Base-by-base conservation (phyloP, 2,329 filamentous ascomycete genomes). In the Microdochium nivale region DNA sequence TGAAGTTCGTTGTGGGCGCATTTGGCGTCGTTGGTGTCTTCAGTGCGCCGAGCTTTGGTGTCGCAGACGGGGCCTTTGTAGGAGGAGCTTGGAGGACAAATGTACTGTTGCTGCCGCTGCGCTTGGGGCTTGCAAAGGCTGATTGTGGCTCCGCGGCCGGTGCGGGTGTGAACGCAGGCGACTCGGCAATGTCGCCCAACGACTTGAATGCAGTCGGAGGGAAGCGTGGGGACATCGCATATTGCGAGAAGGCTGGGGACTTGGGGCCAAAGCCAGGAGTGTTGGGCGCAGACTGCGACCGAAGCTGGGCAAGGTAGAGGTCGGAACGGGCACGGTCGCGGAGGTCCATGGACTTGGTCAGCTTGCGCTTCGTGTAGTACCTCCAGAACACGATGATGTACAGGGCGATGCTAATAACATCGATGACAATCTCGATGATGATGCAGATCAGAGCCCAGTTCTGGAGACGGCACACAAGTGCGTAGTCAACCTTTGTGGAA, bases 331-430 rank as follows among this genome's bases (percentile, higher is more conserved):
- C 94, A 65, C 88, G 87, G 77, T 99, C 94, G 62, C 94, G 90
- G 66, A 88, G 77, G 67, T 95, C 88, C 94, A 99, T 99, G 56
- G 90, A 91, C 79, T 96, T 97, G 71, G 87, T 85, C 56, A 99
- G 88, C 67, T 88, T 87, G 68, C 90, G 87, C 80, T 97, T 99
- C 59, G 88, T 90, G 82, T 91, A 96, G 79, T 95, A 95, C 61
- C 94, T 88, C 79, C 95, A 97, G 77, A 97, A 96, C 67, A 96
- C 84, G 65, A 96, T 80, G 64, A 82, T 90, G 78, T 99, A 99
- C 63, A 99, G 88, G 51, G 84, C 77, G 67, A 99, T 95, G 65
- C 88, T 90, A 65, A 97, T 86, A 59, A 88, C 81, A 66, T 97
- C 94, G 61, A 99, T 80, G 55, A 96, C 88, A 59, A 99, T 79